Conservation (phyloP, 345 rosid genomes). For the Corchorus capsularis region DNA sequence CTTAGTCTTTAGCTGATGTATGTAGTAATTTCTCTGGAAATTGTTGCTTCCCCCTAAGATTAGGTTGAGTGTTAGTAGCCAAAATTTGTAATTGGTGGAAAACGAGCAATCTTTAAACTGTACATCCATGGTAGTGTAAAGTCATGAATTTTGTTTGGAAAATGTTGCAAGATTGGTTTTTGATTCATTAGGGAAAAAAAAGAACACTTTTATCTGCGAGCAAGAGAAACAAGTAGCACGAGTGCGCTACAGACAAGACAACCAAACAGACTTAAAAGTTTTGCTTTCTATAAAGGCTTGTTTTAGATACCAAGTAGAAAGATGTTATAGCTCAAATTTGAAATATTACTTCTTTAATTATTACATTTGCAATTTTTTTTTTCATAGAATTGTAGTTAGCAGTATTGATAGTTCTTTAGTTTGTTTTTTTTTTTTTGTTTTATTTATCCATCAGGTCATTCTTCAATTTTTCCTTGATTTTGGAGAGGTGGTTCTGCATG, state of each 20-base stretch:
- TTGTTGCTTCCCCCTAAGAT: not conserved
- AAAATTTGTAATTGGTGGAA: not conserved
- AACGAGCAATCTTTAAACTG: not conserved
- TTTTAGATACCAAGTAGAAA: not conserved
- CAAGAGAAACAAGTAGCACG: not conserved
- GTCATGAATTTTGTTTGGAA: not conserved
- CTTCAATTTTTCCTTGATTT: slow-evolving; percentile 87
- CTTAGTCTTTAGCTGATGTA: not conserved
- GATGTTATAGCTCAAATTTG: not conserved
- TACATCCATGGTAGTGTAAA: not conserved
- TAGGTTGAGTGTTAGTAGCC: not conserved
- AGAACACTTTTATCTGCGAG: not conserved
- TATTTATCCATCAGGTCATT: slow-evolving; percentile 57
- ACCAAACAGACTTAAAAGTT: not conserved
- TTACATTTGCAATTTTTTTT: not conserved
- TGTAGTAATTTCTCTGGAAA: not conserved
- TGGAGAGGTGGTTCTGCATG: slow-evolving; percentile 85
- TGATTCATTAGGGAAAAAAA: not conserved
- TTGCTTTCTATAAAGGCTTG: not conserved
- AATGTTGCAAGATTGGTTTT: not conserved
- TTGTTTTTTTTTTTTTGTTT: not conserved
- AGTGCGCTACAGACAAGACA: not conserved
- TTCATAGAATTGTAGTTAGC: not conserved
- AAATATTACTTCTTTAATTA: not conserved
- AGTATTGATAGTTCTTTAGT: not conserved